phyloP scores from a whole-genome alignment of 2,329 filamentous ascomycete genomes.

The Sodiomyces alkalinus region DNA sequence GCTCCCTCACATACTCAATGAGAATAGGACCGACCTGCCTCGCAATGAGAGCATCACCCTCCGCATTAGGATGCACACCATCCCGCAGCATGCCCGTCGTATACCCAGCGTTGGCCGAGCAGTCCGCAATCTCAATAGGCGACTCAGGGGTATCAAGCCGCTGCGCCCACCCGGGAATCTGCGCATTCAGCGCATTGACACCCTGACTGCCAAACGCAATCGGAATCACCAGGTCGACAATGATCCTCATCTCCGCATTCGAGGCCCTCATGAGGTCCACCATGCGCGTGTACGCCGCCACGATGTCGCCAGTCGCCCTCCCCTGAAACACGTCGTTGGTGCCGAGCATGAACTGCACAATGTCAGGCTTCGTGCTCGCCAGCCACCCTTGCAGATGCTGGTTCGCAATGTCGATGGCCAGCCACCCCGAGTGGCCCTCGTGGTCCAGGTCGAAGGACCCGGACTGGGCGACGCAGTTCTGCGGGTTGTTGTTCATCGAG shows the following conservation, averaged over 20 bases:
- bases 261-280: constrained; percentile 18
- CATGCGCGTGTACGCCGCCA: constrained; percentile 23
- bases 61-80: constrained; percentile 23
- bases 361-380: constrained; percentile 19
- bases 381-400: constrained; percentile 24
- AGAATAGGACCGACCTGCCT: constrained; percentile 15
- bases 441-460: constrained; percentile 23
- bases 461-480: constrained; percentile 18
- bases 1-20: constrained; percentile 15
- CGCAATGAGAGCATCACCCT: constrained; percentile 19
- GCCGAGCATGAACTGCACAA: constrained; percentile 29
- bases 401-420: constrained; percentile 26
- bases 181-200: constrained; percentile 18
- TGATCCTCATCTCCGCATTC: constrained; percentile 23
- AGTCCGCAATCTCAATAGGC: constrained; percentile 24
- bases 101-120: constrained; percentile 17
- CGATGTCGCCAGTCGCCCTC: constrained; percentile 16
- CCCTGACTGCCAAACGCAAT: constrained; percentile 14
- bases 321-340: constrained; percentile 25
- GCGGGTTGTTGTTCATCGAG: constrained; percentile 20
- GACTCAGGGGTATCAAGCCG: constrained; percentile 19
- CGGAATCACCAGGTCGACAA: constrained; percentile 25
- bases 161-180: constrained; percentile 21
- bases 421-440: constrained; percentile 27
- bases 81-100: constrained; percentile 17